A percentile compares a stretch with the other conserved stretches of the same genome.
phyloP scores from a whole-genome alignment of 306 rosid species.

The Pueraria montana region DNA sequence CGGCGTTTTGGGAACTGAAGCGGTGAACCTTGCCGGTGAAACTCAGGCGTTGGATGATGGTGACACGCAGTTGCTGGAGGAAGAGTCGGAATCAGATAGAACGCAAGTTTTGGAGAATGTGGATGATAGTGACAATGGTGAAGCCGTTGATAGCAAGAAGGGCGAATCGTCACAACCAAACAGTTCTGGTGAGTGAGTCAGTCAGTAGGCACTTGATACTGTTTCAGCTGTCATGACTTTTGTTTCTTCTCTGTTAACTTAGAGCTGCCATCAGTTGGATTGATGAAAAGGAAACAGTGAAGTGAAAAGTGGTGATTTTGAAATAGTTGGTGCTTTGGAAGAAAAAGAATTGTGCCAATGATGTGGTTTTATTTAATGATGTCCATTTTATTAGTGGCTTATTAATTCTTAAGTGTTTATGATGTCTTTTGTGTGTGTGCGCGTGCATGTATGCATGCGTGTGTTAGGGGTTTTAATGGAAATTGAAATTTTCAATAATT shows the following conservation, averaged over 20 bases:
- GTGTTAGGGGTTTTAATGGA: not conserved
- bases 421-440: no score
- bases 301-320: not conserved
- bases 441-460: no score
- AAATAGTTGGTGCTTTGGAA: not conserved
- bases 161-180: conserved; percentile 23
- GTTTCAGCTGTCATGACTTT: conserved; percentile 6
- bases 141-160: conserved; percentile 38
- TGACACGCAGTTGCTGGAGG: conserved; percentile 65
- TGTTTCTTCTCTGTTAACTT: not conserved
- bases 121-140: conserved; percentile 1
- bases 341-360: not conserved
- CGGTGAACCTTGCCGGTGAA: conserved; percentile 61
- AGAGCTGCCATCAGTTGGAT: not conserved
- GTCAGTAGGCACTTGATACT: not conserved
- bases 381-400: not conserved
- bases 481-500: not conserved
- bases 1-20: conserved; percentile 59
- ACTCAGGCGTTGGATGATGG: conserved; percentile 59
- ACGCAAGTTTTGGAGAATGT: conserved; percentile 63
- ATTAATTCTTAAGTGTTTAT: not conserved
- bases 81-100: conserved; percentile 58
- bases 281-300: not conserved
- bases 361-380: conserved; percentile 5
- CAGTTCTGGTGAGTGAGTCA: conserved; percentile 58